These are phyloP conservation scores for Chondrus crispus DNA, from an alignment of 23 red algal species.

Conservation along the genomic window DNA sequence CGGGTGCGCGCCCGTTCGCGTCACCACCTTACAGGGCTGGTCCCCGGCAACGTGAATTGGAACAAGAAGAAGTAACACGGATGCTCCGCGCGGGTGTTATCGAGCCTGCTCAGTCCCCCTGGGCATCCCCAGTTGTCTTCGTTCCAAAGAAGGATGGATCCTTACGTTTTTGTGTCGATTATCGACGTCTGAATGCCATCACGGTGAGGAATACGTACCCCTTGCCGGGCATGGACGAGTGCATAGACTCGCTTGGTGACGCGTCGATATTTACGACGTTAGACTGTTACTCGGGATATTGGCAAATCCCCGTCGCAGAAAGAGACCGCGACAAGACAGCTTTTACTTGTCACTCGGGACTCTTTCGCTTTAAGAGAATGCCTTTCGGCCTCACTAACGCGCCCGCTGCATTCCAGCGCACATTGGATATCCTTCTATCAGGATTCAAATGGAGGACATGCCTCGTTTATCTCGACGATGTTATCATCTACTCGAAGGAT, in stretches of 20 bases:
- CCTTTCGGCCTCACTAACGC: constrained; percentile 10
- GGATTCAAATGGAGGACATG: neutral
- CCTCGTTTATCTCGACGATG: constrained; percentile 17
- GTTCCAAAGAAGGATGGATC: neutral
- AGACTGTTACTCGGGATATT: neutral
- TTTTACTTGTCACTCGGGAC: neutral
- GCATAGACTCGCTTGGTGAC: neutral
- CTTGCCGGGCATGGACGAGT: neutral
- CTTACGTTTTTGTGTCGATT: neutral
- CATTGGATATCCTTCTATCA: neutral
- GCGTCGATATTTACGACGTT: neutral
- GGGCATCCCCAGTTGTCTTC: neutral
- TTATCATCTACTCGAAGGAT: neutral
- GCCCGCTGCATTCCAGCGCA: constrained; percentile 3
- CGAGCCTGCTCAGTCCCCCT: neutral
- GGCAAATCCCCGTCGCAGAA: neutral
- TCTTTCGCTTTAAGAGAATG: neutral
- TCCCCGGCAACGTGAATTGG: neutral
- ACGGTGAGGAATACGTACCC: neutral
- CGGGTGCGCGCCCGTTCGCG: neutral
- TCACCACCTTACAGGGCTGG: neutral
- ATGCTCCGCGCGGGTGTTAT: neutral
- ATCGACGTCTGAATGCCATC: neutral
- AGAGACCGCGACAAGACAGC: neutral
- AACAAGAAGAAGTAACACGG: neutral